A percentile compares a stretch with the other conserved stretches of the same genome.
These are phyloP conservation scores for Pyrenophora tritici-repentis DNA, from an alignment of 2,329 filamentous ascomycete genomes.

Conservation along the genomic window DNA sequence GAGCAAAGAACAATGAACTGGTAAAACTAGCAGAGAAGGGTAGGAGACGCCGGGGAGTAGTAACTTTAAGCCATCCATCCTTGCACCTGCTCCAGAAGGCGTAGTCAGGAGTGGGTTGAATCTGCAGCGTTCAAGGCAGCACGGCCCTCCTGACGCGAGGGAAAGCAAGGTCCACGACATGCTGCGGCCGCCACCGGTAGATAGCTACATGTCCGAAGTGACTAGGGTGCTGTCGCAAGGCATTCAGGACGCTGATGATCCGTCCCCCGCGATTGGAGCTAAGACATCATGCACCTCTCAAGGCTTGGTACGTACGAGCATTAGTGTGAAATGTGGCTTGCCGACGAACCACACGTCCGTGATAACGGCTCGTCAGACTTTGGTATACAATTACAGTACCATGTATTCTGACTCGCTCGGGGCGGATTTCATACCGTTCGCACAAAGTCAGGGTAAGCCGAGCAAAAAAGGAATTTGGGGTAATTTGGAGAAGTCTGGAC, in stretches of 20 bases:
- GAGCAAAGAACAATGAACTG: not conserved
- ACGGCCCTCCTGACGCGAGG: not conserved
- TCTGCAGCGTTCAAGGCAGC: not conserved
- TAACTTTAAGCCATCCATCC: constrained; percentile 2
- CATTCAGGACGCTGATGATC: constrained; percentile 1
- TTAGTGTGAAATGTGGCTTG: constrained; percentile 4
- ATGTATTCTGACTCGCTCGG: constrained; percentile 5
- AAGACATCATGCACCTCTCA: constrained; percentile 1
- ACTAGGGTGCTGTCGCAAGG: constrained; percentile 3
- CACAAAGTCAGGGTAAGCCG: not conserved
- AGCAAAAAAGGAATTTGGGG: constrained; percentile 1
- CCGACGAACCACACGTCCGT: constrained; percentile 8
- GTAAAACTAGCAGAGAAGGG: not conserved
- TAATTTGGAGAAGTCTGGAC: not conserved
- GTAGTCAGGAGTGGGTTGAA: constrained; percentile 2
- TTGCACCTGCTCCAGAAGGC: not conserved
- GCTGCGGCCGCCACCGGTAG: constrained; percentile 5
- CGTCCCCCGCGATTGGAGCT: not conserved
- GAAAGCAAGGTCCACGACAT: constrained; percentile 6
- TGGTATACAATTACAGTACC: constrained; percentile 2
- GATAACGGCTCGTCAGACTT: constrained; percentile 3
- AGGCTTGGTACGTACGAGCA: not conserved
- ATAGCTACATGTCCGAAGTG: constrained; percentile 3
- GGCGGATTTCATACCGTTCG: not conserved
- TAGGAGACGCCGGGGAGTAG: not conserved